Conservation (phyloP, 805 yeast genomes). For the Zygosaccharomyces bisporus region DNA sequence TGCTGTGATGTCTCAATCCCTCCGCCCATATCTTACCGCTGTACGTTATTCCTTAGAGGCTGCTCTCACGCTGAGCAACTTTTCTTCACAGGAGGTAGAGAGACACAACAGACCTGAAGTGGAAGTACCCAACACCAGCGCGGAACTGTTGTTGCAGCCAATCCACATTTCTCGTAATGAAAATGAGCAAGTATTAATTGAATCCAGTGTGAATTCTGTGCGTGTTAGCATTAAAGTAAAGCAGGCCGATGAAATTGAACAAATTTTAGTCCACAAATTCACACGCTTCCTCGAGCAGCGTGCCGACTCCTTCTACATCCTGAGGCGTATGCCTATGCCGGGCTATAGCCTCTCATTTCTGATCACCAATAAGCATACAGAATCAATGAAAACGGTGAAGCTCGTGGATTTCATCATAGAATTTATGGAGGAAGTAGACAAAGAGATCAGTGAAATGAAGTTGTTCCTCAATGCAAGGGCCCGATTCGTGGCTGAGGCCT, state of each 20-base stretch:
- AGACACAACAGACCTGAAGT: constrained; percentile 97
- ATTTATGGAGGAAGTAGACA: constrained; percentile 98
- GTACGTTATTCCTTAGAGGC: constrained; percentile 92
- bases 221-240: constrained; percentile 89
- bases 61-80: constrained; percentile 86
- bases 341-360: constrained; percentile 93
- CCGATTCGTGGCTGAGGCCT: constrained; percentile 95
- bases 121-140: constrained; percentile 73
- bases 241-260: constrained; percentile 97
- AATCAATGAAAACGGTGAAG: constrained; percentile 91
- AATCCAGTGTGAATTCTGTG: constrained; percentile 88
- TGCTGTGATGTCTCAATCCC: constrained; percentile 79
- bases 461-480: constrained; percentile 95
- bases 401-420: constrained; percentile 95
- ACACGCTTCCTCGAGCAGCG: constrained; percentile 90
- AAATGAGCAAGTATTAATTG: constrained; percentile 86
- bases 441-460: constrained; percentile 98
- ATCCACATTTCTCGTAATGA: constrained; percentile 90
- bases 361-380: constrained; percentile 91
- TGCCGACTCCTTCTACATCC: constrained; percentile 89
- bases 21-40: constrained; percentile 90
- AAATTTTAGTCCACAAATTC: constrained; percentile 88
- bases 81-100: constrained; percentile 92
- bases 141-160: constrained; percentile 82
- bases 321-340: constrained; percentile 84